These are phyloP conservation scores for Coemansia sp. DNA, from an alignment of 192 early-diverging fungal species.

Conservation along the genomic window DNA sequence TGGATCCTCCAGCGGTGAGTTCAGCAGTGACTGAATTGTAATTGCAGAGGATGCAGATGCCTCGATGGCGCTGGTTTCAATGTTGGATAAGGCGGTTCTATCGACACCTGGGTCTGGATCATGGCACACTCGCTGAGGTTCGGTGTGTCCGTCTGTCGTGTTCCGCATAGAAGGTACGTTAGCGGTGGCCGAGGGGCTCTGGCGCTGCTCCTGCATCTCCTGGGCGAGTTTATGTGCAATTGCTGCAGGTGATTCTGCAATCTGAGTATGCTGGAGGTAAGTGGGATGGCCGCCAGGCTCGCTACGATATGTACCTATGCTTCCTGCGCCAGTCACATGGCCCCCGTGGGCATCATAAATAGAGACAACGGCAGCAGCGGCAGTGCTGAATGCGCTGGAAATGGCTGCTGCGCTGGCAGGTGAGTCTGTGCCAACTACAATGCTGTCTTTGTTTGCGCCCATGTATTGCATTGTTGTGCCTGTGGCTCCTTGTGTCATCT, in stretches of 20 bases:
- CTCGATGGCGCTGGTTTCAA: slow-evolving; percentile 1
- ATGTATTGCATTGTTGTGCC: slow-evolving; percentile 8
- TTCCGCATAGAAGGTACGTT: background rate
- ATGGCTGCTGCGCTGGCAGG: slow-evolving; percentile 9
- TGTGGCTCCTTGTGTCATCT: slow-evolving; percentile 7
- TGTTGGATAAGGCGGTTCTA: background rate
- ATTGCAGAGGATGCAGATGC: slow-evolving; percentile 21
- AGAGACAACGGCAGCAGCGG: slow-evolving; percentile 12
- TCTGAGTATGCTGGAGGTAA: slow-evolving; percentile 11
- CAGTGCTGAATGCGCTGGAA: slow-evolving; percentile 7
- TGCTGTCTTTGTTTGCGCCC: slow-evolving; percentile 9
- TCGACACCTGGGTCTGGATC: background rate
- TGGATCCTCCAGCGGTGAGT: slow-evolving; percentile 26
- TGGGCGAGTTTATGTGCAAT: slow-evolving; percentile 11
- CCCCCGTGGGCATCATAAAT: slow-evolving; percentile 7
- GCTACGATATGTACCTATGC: slow-evolving; percentile 22
- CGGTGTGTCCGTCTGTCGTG: background rate
- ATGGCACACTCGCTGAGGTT: background rate
- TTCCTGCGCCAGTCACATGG: slow-evolving; percentile 38
- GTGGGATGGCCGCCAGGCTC: background rate
- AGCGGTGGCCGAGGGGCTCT: slow-evolving; percentile 10
- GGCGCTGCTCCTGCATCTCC: slow-evolving; percentile 50
- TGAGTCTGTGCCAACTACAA: slow-evolving; percentile 3
- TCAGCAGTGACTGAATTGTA: slow-evolving; percentile 48
- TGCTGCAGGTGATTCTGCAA: slow-evolving; percentile 10